Conservation (phyloP, 2,329 filamentous ascomycete species). For the Colletotrichum incanum region DNA sequence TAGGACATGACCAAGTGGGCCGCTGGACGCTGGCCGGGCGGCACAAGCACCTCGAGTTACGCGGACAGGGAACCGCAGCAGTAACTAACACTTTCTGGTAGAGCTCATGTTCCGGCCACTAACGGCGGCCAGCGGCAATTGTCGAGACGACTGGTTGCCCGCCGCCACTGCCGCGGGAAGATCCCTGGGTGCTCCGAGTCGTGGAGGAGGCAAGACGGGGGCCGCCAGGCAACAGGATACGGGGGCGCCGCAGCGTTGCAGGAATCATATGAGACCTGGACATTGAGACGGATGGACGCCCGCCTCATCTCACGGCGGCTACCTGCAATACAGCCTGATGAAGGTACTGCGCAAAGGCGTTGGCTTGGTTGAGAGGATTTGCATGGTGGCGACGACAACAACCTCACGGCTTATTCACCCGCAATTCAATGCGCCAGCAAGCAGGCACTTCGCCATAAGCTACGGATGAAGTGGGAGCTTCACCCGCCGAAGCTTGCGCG, state of each 20-base stretch:
- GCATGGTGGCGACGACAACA: slow-evolving; percentile 28
- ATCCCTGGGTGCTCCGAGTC: slow-evolving; percentile 27
- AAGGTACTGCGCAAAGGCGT: background rate
- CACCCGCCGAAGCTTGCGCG: slow-evolving; percentile 36
- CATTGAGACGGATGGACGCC: background rate
- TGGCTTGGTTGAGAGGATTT: background rate
- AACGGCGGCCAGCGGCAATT: slow-evolving; percentile 4
- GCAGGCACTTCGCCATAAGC: background rate
- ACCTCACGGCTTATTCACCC: slow-evolving; percentile 10
- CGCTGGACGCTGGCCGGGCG: slow-evolving; percentile 15
- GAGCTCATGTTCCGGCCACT: background rate
- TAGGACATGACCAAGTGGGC: slow-evolving; percentile 13
- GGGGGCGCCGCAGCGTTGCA: slow-evolving; percentile 15
- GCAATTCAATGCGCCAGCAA: background rate
- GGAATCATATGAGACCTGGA: slow-evolving; percentile 36
- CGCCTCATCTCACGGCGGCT: background rate
- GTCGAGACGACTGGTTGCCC: background rate
- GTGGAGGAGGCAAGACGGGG: background rate
- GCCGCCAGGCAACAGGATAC: slow-evolving; percentile 33
- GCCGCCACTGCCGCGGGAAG: slow-evolving; percentile 9
- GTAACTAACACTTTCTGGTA: background rate
- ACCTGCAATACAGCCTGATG: background rate
- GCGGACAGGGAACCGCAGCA: slow-evolving; percentile 36
- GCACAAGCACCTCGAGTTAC: slow-evolving; percentile 29
- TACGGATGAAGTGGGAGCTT: slow-evolving; percentile 23